phyloP scores from a whole-genome alignment of 805 yeast genomes.

The Lachancea lanzarotensis region DNA sequence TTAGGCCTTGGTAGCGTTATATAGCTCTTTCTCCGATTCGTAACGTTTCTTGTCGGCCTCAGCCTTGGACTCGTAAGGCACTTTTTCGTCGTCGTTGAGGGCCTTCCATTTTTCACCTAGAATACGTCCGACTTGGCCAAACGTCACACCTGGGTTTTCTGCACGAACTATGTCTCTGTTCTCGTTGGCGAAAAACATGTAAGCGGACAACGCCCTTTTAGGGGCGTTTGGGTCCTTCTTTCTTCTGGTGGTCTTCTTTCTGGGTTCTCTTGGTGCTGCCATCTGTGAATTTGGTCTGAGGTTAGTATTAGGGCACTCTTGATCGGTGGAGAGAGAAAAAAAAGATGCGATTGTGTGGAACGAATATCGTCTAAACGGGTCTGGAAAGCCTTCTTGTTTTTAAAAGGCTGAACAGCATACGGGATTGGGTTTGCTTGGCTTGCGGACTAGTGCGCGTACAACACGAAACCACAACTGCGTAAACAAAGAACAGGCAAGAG shows the following conservation, averaged over 20 bases:
- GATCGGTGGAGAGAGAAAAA: too few species aligned
- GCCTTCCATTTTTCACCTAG: conserved; percentile 98
- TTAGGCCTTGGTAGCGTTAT: conserved; percentile 45
- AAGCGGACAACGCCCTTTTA: conserved; percentile 95
- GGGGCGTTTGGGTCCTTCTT: conserved; percentile 94
- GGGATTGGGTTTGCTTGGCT: background rate
- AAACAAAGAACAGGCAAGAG: too few species aligned
- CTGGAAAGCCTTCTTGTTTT: background rate
- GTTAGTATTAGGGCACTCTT: too few species aligned
- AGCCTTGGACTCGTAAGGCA: conserved; percentile 89
- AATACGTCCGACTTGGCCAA: conserved; percentile 91
- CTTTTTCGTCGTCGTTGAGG: conserved; percentile 71
- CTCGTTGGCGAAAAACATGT: conserved; percentile 98
- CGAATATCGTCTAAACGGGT: background rate
- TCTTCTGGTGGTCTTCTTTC: conserved; percentile 38
- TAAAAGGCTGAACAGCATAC: background rate
- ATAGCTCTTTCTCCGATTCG: conserved; percentile 90
- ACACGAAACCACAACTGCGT: too few species aligned
- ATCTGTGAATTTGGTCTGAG: conserved; percentile 12
- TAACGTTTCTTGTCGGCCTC: conserved; percentile 96
- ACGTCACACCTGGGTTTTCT: conserved; percentile 93
- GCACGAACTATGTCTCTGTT: conserved; percentile 93
- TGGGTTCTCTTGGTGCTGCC: conserved; percentile 37
- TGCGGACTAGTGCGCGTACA: background rate
- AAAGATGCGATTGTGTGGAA: too few species aligned